A percentile compares a stretch with the other conserved stretches of the same genome.
These are phyloP conservation scores for Nicotiana tomentosiformis DNA, from an alignment of 257 asterid genomes.

Conservation along the genomic window DNA sequence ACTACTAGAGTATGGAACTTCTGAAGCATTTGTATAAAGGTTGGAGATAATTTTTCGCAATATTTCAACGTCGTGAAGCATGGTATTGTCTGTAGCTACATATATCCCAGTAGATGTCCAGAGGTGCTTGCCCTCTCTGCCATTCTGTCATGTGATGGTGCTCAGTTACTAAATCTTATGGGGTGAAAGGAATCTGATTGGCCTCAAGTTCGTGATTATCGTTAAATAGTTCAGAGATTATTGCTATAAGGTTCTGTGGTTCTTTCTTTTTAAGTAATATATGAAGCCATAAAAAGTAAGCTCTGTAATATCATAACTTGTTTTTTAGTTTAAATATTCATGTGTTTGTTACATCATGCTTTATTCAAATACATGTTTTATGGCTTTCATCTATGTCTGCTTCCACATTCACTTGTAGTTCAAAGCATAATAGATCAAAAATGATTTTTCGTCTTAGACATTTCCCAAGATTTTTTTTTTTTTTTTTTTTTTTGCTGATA, in stretches of 20 bases:
- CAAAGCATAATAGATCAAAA: not conserved
- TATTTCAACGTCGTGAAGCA: not conserved
- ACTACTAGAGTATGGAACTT: not conserved
- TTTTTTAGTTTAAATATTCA: not conserved
- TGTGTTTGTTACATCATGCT: not conserved
- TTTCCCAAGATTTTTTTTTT: not conserved
- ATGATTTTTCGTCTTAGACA: not conserved
- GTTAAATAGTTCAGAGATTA: not conserved
- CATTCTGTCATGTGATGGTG: not conserved
- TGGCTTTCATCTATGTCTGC: constrained; percentile 7
- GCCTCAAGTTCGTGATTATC: not conserved
- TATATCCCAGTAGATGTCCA: not conserved
- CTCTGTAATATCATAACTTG: not conserved
- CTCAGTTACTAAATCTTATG: not conserved
- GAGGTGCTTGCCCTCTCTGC: not conserved
- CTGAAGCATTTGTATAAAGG: not conserved
- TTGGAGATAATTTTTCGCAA: not conserved
- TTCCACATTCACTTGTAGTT: not conserved
- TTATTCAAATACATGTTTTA: not conserved
- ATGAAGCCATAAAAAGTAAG: not conserved
- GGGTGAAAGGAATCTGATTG: not conserved
- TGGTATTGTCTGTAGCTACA: not conserved
- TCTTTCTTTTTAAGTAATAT: not conserved
- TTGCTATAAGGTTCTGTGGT: not conserved
- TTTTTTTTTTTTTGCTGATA: not conserved